Conservation (phyloP, 2,329 filamentous ascomycete species). For the Stemphylium lycopersici region DNA sequence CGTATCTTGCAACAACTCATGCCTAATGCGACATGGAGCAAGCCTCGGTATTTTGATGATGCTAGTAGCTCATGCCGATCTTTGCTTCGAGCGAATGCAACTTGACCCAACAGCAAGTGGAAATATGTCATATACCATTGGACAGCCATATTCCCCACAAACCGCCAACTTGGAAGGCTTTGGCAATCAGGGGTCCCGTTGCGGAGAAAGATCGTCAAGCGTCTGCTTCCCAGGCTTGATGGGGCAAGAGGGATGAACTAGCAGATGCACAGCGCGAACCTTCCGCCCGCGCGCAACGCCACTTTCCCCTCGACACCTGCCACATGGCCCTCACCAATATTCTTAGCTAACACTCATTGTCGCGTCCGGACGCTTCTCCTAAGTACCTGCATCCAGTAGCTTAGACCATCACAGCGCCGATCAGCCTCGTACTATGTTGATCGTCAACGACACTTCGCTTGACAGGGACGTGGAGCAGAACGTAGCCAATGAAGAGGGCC, state of each 20-base stretch:
- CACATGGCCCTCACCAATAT: not conserved
- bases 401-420: no score
- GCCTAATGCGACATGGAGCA: no score
- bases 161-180: not conserved
- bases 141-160: not conserved
- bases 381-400: no score
- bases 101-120: not conserved
- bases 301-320: not conserved
- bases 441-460: conserved; percentile 1
- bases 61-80: not conserved
- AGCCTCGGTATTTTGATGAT: not conserved
- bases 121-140: conserved; percentile 3
- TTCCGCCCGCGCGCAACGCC: conserved; percentile 4
- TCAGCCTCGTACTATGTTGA: not conserved
- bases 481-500: conserved; percentile 1
- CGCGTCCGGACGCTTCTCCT: no score
- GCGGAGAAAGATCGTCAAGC: conserved; percentile 1
- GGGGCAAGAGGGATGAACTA: conserved; percentile 7
- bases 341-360: not conserved
- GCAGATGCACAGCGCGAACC: not conserved
- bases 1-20: no score
- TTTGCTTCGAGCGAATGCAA: not conserved
- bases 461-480: not conserved
- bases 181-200: not conserved
- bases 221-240: not conserved